Evolutionary conservation across 2,329 filamentous ascomycete genomes (phyloP), one percentile per base, ranked within the genome.

Genomic region (Penicillium sp.): DNA sequence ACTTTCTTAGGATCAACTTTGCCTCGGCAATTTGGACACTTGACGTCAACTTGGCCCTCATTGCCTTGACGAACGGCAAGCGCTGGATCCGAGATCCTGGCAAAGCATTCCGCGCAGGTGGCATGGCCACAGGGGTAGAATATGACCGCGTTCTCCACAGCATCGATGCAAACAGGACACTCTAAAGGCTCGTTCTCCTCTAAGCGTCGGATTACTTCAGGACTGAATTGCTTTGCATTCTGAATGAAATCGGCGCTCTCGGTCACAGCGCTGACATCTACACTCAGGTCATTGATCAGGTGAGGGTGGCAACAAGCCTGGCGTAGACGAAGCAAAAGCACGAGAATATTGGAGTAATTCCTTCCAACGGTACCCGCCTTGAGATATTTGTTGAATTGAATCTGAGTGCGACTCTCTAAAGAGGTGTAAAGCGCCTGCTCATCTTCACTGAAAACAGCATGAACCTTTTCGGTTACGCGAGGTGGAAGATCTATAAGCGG

Each of bases 111-210:
- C 1, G 81, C 76, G 71, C 91, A 96, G 23, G 85, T 85, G 59
- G 87, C 84, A 66, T 96, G 91, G 1, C 91, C 91, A 66, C 91
- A 96, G 1, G 90, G 90, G 52, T 90, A 79, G 69, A 92, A 87
- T 61, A 96, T 89, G 3, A 83, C 83, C 0, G 90, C 89, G 60
- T 92, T 91, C 14, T 82, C 79, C 6, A 87, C 83, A 2, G 79
- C 85, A 65, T 96, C 91, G 58, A 89, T 86, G 69, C 91, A 96
- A 20, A 94, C 85, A 0, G 89, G 89, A 65, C 91, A 96, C 67
- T 92, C 87, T 50, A 93, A 90, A 2, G 78, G 81, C 1, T 84
- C 78, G 5, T 77, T 73, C 12, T 76, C 73, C 61, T 78, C 88
- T 66, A 94, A 80, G 6, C 90, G 83, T n/a, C 76, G 66, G 18